A percentile compares a stretch with the other conserved stretches of the same genome.
Evolutionary conservation across 768 basidiomycete species (phyloP).

Genomic region (Termitomyces sp.): DNA sequence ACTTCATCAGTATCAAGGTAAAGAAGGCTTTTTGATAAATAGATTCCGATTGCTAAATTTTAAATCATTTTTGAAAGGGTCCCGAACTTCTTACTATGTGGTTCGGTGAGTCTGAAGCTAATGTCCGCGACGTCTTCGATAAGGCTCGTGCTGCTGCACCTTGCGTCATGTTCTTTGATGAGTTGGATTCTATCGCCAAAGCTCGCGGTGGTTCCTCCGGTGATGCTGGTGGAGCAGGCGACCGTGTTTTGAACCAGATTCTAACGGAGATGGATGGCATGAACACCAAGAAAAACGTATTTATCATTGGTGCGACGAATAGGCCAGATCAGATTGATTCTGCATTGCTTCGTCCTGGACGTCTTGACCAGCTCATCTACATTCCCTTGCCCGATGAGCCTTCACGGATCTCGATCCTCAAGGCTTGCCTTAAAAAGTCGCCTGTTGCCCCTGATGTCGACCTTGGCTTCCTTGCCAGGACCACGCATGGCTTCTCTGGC

Average conservation of each 20-base stretch:
- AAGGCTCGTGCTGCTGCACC: constrained; percentile 99
- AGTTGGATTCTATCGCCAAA: constrained; percentile 98
- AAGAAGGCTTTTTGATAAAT: background rate
- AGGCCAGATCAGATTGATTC: constrained; percentile 94
- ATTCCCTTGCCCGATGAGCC: constrained; percentile 96
- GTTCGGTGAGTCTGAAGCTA: constrained; percentile 99
- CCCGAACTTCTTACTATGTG: constrained; percentile 99
- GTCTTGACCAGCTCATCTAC: constrained; percentile 98
- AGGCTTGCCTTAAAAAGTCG: constrained; percentile 86
- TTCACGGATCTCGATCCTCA: constrained; percentile 87
- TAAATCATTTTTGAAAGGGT: constrained; percentile 43
- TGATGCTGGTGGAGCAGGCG: constrained; percentile 94
- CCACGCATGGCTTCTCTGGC: constrained; percentile 97
- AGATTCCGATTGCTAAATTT: constrained; percentile 11
- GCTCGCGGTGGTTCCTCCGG: constrained; percentile 81
- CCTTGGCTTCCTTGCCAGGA: constrained; percentile 81
- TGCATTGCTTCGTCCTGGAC: constrained; percentile 92
- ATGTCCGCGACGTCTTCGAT: constrained; percentile 99
- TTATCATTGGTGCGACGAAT: constrained; percentile 97
- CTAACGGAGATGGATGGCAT: constrained; percentile 99
- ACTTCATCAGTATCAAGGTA: constrained; percentile 98
- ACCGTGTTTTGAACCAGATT: constrained; percentile 96
- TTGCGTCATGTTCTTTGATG: constrained; percentile 99
- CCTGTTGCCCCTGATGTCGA: constrained; percentile 82
- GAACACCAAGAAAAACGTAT: constrained; percentile 99